Evolutionary conservation across 2,329 filamentous ascomycete species (phyloP).

Genomic region (Parafenestella ontariensis): DNA sequence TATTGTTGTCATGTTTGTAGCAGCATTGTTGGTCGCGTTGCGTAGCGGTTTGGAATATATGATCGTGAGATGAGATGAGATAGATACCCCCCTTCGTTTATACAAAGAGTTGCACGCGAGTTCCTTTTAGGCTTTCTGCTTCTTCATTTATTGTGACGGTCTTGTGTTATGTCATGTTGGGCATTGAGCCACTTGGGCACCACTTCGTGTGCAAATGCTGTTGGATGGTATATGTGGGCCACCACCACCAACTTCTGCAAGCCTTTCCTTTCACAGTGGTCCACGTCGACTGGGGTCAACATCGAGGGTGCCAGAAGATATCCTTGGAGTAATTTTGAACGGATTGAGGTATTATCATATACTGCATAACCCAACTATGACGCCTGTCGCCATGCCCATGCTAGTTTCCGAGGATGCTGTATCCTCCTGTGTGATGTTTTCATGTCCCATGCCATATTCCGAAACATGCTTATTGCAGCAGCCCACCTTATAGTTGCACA

Average conservation of each 20-base stretch:
- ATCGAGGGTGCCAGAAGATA: background rate
- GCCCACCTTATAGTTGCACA: slow-evolving; percentile 20
- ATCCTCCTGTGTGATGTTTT: slow-evolving; percentile 8
- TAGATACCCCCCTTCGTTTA: slow-evolving; percentile 19
- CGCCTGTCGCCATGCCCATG: slow-evolving; percentile 31
- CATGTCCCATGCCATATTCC: background rate
- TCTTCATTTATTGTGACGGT: background rate
- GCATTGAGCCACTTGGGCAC: background rate
- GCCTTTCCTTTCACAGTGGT: background rate
- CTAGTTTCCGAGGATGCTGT: slow-evolving; percentile 14
- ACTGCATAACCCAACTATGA: slow-evolving; percentile 23
- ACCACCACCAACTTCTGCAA: background rate
- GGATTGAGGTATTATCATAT: slow-evolving; percentile 9
- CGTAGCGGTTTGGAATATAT: background rate
- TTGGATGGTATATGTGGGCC: slow-evolving; percentile 1
- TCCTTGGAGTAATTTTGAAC: background rate
- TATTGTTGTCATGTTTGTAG: background rate
- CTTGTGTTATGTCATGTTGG: background rate
- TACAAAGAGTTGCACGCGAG: background rate
- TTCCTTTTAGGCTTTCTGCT: background rate
- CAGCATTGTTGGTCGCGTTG: background rate
- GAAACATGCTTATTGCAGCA: background rate
- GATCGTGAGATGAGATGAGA: slow-evolving; percentile 4
- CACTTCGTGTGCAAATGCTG: slow-evolving; percentile 1
- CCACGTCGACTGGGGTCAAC: background rate